Evolutionary conservation across 2,329 filamentous ascomycete genomes (phyloP), one percentile per base, ranked within the genome.

Genomic region (Zalaria sp.): DNA sequence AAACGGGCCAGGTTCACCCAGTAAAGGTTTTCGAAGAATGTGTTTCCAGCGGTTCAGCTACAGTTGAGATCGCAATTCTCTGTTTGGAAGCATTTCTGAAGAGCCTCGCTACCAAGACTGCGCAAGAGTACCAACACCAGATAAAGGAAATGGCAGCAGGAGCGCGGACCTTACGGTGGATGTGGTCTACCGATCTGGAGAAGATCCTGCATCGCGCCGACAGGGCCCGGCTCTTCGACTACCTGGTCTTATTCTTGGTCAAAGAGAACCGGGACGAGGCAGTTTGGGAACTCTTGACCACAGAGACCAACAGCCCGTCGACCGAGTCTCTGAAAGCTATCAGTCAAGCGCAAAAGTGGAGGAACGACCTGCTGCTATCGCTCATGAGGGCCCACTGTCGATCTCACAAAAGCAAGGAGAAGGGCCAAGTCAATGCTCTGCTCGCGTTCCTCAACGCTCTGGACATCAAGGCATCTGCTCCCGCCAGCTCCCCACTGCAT

Each of bases 1-100:
- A 47, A 27, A 47, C 40, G 34, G 47, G 52, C 28, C 28, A 57
- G 8, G 54, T 53, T 34, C 57, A 67, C 38, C 64, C 66, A 0
- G 48, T 67, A 27, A 44, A 49, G 8, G 58, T 66, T 49, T 63
- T 69, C 29, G 51, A 65, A 32, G 52, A 61, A 27, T 59, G 63
- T 37, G 56, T 64, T 8, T 54, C 59, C 2, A 46, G 53, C 7
- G 63, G 63, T 9, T 51, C 53, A 4, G 64, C 64, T 18, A 58
- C 55, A 8, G 43, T 65, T 2, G 44, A 52, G 5, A 61, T 63
- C 27, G 64, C 64, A 4, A 47, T 46, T 36, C 46, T 63, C 9
- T 67, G 63, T 43, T 47, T 67, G 5, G 47, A 58, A 2, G 47
- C 57, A 8, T 57, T 62, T 36, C 49, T 41, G 48, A 34, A 42